Conservation (phyloP, 2,329 filamentous ascomycete genomes). For the Monilinia fructicola region DNA sequence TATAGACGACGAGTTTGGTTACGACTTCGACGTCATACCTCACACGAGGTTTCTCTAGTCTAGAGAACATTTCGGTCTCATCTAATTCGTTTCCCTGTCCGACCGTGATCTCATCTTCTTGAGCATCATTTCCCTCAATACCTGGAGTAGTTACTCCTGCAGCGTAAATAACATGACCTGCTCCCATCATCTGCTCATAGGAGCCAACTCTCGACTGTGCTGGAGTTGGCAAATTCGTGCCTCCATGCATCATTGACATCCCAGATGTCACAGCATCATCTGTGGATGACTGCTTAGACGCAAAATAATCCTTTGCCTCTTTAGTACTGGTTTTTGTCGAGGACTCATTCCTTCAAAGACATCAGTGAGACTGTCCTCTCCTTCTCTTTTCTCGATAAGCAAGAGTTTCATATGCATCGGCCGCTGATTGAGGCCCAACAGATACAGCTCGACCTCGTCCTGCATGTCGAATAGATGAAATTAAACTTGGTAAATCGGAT, state of each 20-base stretch:
- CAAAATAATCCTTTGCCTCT: conserved; percentile 27
- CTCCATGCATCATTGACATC: conserved; percentile 45
- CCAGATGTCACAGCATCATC: conserved; percentile 37
- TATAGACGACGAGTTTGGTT: conserved; percentile 93
- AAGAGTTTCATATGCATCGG: conserved; percentile 92
- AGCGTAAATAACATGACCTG: conserved; percentile 50
- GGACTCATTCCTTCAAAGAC: conserved; percentile 29
- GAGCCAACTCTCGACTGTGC: conserved; percentile 53
- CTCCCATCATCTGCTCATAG: conserved; percentile 74
- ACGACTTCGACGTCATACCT: conserved; percentile 98
- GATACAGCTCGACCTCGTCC: conserved; percentile 78
- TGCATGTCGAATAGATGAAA: conserved; percentile 79
- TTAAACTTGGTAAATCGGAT: conserved; percentile 79
- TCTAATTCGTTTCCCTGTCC: conserved; percentile 53
- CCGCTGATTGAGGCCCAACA: conserved; percentile 90
- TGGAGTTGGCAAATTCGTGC: conserved; percentile 49
- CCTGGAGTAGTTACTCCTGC: conserved; percentile 39
- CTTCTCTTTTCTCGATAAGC: conserved; percentile 78
- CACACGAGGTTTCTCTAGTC: conserved; percentile 80
- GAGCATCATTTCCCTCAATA: conserved; percentile 42
- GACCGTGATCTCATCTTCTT: conserved; percentile 41
- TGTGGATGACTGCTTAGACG: conserved; percentile 25
- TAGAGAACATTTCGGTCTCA: conserved; percentile 79
- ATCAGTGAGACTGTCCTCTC: conserved; percentile 54
- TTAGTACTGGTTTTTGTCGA: conserved; percentile 21